phyloP scores from a whole-genome alignment of 192 early-diverging fungal genomes.

The Dispira simplex region DNA sequence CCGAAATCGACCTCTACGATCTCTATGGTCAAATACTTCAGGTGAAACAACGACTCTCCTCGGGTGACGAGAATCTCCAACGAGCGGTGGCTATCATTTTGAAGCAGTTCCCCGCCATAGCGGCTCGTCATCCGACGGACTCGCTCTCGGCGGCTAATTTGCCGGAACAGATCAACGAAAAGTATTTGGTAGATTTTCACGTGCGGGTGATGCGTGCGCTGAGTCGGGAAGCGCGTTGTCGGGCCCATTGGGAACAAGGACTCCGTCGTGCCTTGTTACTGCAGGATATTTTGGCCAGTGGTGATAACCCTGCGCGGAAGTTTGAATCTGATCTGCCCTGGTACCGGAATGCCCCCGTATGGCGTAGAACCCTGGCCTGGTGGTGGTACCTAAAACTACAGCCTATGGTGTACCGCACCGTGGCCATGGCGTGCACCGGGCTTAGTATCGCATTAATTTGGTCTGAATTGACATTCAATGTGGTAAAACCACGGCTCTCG shows the following conservation, averaged over 20 bases:
- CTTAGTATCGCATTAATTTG: conserved; percentile 66
- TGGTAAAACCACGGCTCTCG: conserved; percentile 44
- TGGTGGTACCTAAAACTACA: conserved; percentile 70
- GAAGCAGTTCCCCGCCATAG: conserved; percentile 27
- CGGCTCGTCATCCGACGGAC: background rate
- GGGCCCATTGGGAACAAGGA: conserved; percentile 65
- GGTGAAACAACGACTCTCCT: background rate
- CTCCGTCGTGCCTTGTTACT: conserved; percentile 63
- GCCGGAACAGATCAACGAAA: conserved; percentile 35
- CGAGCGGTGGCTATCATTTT: conserved; percentile 46
- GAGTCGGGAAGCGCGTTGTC: conserved; percentile 50
- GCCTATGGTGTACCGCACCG: conserved; percentile 37
- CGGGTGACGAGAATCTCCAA: conserved; percentile 32
- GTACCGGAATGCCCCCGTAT: conserved; percentile 25
- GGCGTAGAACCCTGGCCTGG: conserved; percentile 44
- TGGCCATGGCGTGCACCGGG: conserved; percentile 40
- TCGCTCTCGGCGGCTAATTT: conserved; percentile 14
- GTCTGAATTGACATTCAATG: conserved; percentile 88
- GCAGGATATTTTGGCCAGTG: conserved; percentile 65
- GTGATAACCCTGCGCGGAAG: conserved; percentile 41
- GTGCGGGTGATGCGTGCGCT: conserved; percentile 53
- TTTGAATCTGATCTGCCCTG: conserved; percentile 36
- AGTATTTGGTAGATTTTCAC: conserved; percentile 52
- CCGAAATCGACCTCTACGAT: conserved; percentile 65
- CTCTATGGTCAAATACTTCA: conserved; percentile 12